Base-by-base conservation (phyloP, 1,284 basidiomycete species). In the Fereydounia khargensis region DNA sequence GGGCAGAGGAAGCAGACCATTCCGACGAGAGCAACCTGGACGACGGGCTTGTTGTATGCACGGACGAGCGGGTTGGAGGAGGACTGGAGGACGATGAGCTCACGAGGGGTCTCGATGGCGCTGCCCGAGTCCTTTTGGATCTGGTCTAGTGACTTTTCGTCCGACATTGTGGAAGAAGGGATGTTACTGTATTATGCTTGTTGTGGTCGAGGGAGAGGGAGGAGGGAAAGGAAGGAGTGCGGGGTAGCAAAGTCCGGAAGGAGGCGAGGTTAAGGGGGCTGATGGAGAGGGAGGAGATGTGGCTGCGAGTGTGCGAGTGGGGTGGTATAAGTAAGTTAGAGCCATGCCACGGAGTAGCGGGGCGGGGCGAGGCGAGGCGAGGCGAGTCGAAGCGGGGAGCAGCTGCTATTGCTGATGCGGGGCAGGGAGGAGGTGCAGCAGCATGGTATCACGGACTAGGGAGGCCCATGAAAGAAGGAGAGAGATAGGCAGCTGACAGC, bases 1-100 rank as follows among this genome's bases (percentile, higher is more conserved):
- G 79, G 77, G 11, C 79, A 79, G 16, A 77, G 76, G 59, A 80
- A 79, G 56, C 66, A 70, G 19, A 66, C 69, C 20, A 74, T 42
- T 31, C 66, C 65, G 39, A 56, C 39, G 31, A 47, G 48, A 28
- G 54, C 27, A 8, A 36, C 35, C 33, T 66, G 56, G 6, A 50
- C 13, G 19, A 59, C 17, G 16, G 56, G 56, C 34, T 40, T 34
- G 30, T 25, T 39, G 40, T 59, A 59, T 24, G 36, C 13, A 16
- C 51, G 50, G 28, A 39, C 43, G 34, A 50, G 2, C 9, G 47
- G 37, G 23, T 50, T 59, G 19, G 50, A 47, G 17, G 54, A 44
- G 14, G 35, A 34, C 19, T 50, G 30, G 38, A 56, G 42, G 9
- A 38, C 20, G 2, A 17, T 13, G 23, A 50, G 40, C 1, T 46